Conservation (phyloP, 257 asterid genomes). For the Osmanthus fragrans region DNA sequence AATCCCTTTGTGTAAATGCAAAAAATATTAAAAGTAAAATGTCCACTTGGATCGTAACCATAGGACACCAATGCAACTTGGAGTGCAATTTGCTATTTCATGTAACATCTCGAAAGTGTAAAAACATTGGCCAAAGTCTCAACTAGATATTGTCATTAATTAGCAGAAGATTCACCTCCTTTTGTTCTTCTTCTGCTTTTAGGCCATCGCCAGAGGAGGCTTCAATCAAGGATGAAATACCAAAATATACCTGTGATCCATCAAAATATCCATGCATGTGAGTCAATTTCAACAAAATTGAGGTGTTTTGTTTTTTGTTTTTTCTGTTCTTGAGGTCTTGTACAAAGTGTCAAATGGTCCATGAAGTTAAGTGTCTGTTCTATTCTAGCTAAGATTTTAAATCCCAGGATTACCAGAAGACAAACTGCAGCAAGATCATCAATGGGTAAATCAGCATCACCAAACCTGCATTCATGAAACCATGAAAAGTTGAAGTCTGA, state of each 20-base stretch:
- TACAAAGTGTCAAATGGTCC: neutral
- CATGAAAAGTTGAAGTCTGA: slow-evolving; percentile 9
- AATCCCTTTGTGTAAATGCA: neutral
- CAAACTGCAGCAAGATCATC: slow-evolving; percentile 97
- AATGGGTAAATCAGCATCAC: slow-evolving; percentile 78
- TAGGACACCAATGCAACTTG: neutral
- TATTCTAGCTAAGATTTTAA: neutral
- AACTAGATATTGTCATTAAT: neutral
- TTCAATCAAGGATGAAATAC: slow-evolving; percentile 83
- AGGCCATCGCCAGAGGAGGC: slow-evolving; percentile 80
- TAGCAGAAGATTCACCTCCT: slow-evolving; percentile 57
- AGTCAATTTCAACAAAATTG: neutral
- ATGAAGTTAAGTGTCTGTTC: neutral
- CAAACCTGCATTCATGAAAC: slow-evolving; percentile 52
- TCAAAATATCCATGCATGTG: slow-evolving; percentile 9
- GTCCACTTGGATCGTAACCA: neutral
- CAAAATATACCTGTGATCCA: slow-evolving; percentile 75
- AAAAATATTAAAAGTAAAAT: neutral
- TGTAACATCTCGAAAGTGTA: no score
- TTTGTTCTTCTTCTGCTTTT: slow-evolving; percentile 90
- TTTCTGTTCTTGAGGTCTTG: neutral
- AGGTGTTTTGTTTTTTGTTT: no score
- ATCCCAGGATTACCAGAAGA: slow-evolving; percentile 60
- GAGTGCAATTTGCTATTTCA: neutral
- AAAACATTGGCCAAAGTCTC: neutral